A percentile compares a stretch with the other conserved stretches of the same genome.
Evolutionary conservation across 805 yeast genomes (phyloP).

Genomic region (Komagataella ulmi): DNA sequence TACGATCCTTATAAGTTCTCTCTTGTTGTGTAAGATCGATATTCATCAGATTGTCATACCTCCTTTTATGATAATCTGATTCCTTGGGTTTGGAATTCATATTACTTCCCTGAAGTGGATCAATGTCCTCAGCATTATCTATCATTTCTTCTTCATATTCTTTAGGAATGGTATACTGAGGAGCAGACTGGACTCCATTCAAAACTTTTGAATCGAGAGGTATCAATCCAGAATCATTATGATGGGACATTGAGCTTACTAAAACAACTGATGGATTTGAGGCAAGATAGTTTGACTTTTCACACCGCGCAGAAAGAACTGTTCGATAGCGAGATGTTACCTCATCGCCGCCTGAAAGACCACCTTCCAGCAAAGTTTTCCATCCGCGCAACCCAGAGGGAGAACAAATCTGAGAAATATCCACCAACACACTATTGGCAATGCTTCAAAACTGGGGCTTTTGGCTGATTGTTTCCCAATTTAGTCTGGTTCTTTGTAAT

Average conservation of each 20-base stretch:
- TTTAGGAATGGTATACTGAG: slow-evolving; percentile 8
- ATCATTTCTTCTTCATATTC: slow-evolving; percentile 5
- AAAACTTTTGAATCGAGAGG: slow-evolving; percentile 1
- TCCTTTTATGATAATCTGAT: slow-evolving; percentile 32
- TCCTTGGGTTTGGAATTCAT: slow-evolving; percentile 23
- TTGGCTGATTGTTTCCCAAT: not conserved
- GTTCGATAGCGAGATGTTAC: not conserved
- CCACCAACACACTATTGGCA: not conserved
- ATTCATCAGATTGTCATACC: slow-evolving; percentile 7
- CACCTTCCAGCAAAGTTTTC: not conserved
- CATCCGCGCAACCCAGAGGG: not conserved
- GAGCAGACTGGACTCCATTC: slow-evolving; percentile 3
- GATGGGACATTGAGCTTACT: not conserved
- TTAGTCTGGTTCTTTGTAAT: not conserved
- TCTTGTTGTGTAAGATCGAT: slow-evolving; percentile 3
- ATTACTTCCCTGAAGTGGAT: slow-evolving; percentile 11
- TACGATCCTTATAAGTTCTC: slow-evolving; percentile 26
- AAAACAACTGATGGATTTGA: not conserved
- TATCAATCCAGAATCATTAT: slow-evolving; percentile 1
- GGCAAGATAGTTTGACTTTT: not conserved
- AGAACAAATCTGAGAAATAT: not conserved
- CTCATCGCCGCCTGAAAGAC: not conserved
- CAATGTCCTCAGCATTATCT: slow-evolving; percentile 11
- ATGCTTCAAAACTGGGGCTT: not conserved
- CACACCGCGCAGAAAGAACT: not conserved